phyloP scores from a whole-genome alignment of 2,329 filamentous ascomycete species.

The Clonostachys byssicola region DNA sequence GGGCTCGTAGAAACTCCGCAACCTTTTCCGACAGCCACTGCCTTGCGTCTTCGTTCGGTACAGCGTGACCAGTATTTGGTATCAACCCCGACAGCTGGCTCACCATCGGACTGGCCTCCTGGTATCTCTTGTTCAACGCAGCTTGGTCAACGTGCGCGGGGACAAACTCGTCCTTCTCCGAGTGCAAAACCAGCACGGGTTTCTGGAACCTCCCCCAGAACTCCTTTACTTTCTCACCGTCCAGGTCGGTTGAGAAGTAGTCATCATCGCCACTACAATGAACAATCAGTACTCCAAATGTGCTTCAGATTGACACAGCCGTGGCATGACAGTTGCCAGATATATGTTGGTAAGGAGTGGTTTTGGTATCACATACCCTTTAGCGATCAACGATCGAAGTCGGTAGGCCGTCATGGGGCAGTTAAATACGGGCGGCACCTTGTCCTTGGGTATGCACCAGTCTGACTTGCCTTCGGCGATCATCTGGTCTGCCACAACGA shows the following conservation, averaged over 20 bases:
- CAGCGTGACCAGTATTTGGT: slow-evolving; percentile 46
- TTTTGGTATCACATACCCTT: slow-evolving; percentile 36
- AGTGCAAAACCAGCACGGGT: slow-evolving; percentile 61
- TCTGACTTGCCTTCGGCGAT: slow-evolving; percentile 48
- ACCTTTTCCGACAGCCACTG: slow-evolving; percentile 45
- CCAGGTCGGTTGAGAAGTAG: slow-evolving; percentile 80
- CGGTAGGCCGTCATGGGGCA: slow-evolving; percentile 48
- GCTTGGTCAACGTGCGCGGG: slow-evolving; percentile 53
- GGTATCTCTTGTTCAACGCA: slow-evolving; percentile 55
- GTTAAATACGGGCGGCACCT: slow-evolving; percentile 31
- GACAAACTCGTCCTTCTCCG: slow-evolving; percentile 63
- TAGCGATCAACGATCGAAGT: slow-evolving; percentile 42
- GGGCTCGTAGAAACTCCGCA: slow-evolving; percentile 33
- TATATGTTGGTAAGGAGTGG: background rate
- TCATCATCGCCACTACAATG: slow-evolving; percentile 69
- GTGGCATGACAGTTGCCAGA: background rate
- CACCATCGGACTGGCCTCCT: slow-evolving; percentile 32
- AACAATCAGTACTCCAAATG: background rate
- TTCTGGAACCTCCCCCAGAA: slow-evolving; percentile 65
- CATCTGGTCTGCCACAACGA: slow-evolving; percentile 48
- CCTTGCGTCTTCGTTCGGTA: slow-evolving; percentile 37
- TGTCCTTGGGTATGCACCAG: slow-evolving; percentile 48
- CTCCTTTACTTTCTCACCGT: slow-evolving; percentile 43
- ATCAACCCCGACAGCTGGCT: slow-evolving; percentile 49
- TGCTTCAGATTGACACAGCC: background rate